Evolutionary conservation across 176 grass and related monocot genomes (phyloP).

Genomic region (Guadua angustifolia): DNA sequence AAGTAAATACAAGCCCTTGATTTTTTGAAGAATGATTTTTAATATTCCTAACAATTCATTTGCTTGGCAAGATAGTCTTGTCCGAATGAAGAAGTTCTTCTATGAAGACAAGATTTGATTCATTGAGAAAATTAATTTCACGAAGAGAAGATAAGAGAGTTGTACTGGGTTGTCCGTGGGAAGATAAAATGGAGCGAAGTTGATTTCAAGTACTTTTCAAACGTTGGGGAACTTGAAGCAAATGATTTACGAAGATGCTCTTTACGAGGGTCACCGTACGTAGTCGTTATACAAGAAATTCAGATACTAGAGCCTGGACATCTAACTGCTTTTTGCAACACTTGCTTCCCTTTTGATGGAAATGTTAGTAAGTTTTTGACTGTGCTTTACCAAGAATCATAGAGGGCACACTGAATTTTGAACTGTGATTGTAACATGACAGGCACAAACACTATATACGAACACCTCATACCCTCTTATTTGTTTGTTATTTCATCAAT

Average conservation of each 20-base stretch:
- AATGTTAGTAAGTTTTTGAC: constrained; percentile 68
- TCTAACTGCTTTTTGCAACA: constrained; percentile 64
- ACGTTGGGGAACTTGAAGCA: constrained; percentile 64
- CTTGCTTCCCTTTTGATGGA: constrained; percentile 61
- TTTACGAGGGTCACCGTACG: constrained; percentile 53
- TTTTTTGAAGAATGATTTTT: constrained; percentile 62
- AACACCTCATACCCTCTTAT: constrained; percentile 35
- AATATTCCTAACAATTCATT: constrained; percentile 72
- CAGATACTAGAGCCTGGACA: constrained; percentile 63
- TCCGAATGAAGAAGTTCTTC: constrained; percentile 67
- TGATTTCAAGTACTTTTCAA: constrained; percentile 77
- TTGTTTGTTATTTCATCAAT: constrained; percentile 33
- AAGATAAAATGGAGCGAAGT: constrained; percentile 80
- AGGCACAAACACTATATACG: constrained; percentile 29
- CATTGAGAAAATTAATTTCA: constrained; percentile 74
- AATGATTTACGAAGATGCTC: constrained; percentile 64
- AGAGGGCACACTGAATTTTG: constrained; percentile 49
- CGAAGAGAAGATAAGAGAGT: constrained; percentile 64
- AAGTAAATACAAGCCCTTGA: constrained; percentile 73
- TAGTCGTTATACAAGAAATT: constrained; percentile 70
- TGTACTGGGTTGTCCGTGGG: constrained; percentile 63
- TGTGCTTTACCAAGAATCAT: constrained; percentile 61
- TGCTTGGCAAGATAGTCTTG: constrained; percentile 74
- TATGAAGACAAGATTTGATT: constrained; percentile 77
- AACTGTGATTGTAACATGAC: constrained; percentile 52